phyloP scores from a whole-genome alignment of 2,329 filamentous ascomycete genomes.

The Coniochaeta sp. region DNA sequence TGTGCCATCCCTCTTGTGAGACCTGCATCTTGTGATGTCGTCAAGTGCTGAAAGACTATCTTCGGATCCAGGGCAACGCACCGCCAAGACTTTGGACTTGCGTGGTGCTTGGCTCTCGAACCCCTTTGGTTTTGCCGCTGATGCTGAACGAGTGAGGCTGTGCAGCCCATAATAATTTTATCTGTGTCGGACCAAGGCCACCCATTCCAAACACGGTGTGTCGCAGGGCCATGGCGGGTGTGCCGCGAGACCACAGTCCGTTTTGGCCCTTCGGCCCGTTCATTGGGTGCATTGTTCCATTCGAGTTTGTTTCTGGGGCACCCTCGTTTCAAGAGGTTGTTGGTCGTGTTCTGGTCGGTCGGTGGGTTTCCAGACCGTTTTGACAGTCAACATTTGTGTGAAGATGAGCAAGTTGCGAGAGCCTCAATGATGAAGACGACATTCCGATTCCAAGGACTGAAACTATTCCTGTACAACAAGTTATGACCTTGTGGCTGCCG shows the following conservation, averaged over 20 bases:
- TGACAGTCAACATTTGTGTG: too few species aligned
- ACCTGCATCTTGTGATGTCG: not conserved
- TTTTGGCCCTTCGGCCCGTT: not conserved
- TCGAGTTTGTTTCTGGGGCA: not conserved
- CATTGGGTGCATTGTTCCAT: not conserved
- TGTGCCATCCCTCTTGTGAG: not conserved
- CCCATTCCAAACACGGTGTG: not conserved
- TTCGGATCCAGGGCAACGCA: not conserved
- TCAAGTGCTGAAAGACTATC: not conserved
- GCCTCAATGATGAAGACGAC: too few species aligned
- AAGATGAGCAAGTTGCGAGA: too few species aligned
- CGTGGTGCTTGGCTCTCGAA: not conserved
- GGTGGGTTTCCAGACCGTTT: not conserved
- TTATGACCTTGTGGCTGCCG: not conserved
- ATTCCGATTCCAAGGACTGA: too few species aligned
- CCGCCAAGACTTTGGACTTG: too few species aligned
- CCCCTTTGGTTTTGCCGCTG: not conserved
- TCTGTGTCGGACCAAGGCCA: not conserved
- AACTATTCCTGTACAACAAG: too few species aligned
- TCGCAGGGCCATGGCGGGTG: constrained; percentile 2
- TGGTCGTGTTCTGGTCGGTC: not conserved
- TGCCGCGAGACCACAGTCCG: constrained; percentile 1
- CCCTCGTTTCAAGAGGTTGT: too few species aligned
- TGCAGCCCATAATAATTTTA: constrained; percentile 5
- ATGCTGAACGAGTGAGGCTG: constrained; percentile 2